Evolutionary conservation across 2,329 filamentous ascomycete species (phyloP).

Genomic region (Diaporthe ampelina): DNA sequence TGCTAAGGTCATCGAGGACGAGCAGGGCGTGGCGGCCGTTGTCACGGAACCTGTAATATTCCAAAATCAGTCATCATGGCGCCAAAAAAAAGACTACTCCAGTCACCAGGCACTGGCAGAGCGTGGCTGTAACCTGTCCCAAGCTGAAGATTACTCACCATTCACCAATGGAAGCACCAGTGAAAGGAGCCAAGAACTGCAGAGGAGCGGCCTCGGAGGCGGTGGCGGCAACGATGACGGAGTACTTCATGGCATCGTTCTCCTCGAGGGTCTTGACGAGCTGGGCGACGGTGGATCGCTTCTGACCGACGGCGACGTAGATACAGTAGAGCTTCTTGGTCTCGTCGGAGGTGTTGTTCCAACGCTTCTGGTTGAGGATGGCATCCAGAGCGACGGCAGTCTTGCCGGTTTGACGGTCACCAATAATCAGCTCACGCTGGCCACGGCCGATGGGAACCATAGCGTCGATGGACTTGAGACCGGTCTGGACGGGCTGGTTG

Average conservation of each 20-base stretch:
- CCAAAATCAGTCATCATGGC: not conserved
- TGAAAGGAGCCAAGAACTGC: constrained; percentile 95
- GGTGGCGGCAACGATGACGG: constrained; percentile 91
- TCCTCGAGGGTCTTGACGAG: constrained; percentile 99
- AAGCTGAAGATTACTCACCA: not conserved
- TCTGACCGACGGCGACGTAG: constrained; percentile 99
- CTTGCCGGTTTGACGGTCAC: constrained; percentile 99
- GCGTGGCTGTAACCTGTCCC: no score
- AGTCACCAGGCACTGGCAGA: no score
- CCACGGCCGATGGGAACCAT: constrained; percentile 99
- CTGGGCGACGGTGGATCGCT: constrained; percentile 99
- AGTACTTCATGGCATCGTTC: constrained; percentile 99
- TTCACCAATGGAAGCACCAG: constrained; percentile 58
- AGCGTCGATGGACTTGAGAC: constrained; percentile 98
- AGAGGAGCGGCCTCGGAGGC: constrained; percentile 96
- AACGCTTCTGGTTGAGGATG: constrained; percentile 99
- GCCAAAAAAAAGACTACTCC: no score
- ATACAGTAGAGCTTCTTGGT: constrained; percentile 99
- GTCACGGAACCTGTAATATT: constrained; percentile 77
- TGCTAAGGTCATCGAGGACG: constrained; percentile 95
- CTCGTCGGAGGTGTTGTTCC: constrained; percentile 91
- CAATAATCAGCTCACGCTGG: constrained; percentile 99
- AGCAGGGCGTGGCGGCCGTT: constrained; percentile 90
- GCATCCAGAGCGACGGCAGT: constrained; percentile 97
- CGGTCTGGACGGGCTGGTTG: constrained; percentile 99